Percentiles rank a stretch among this genome's conserved stretches.
These are phyloP conservation scores for Thelephora aurantiotincta DNA, from an alignment of 768 basidiomycete genomes.

Conservation along the genomic window DNA sequence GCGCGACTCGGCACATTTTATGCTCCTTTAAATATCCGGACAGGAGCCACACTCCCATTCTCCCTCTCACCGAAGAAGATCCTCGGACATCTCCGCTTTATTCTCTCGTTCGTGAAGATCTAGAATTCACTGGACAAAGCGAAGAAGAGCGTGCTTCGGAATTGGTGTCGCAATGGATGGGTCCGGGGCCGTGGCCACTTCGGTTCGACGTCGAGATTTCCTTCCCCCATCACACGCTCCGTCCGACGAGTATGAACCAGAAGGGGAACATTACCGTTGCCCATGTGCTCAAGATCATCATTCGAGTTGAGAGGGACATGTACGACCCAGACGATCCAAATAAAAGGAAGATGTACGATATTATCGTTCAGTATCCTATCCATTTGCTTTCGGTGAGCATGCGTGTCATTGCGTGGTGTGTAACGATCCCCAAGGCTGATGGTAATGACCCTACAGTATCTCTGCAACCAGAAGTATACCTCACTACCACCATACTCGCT, in stretches of 20 bases:
- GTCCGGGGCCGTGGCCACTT: slow-evolving; percentile 81
- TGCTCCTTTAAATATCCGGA: slow-evolving; percentile 45
- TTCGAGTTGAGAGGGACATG: slow-evolving; percentile 73
- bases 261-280: slow-evolving; percentile 59
- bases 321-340: slow-evolving; percentile 56
- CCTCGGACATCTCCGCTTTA: slow-evolving; percentile 51
- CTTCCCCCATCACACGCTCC: slow-evolving; percentile 38
- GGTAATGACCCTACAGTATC: slow-evolving; percentile 39
- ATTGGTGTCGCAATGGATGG: slow-evolving; percentile 36
- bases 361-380: slow-evolving; percentile 74
- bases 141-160: not conserved
- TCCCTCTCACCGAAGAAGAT: slow-evolving; percentile 68
- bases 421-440: not conserved
- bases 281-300: slow-evolving; percentile 69
- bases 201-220: slow-evolving; percentile 60
- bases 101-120: slow-evolving; percentile 19
- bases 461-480: slow-evolving; percentile 69
- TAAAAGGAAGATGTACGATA: slow-evolving; percentile 78
- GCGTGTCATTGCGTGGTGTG: not conserved
- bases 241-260: slow-evolving; percentile 71
- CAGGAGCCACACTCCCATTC: slow-evolving; percentile 42
- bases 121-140: not conserved
- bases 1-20: slow-evolving; percentile 41
- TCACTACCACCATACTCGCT: slow-evolving; percentile 63
- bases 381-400: slow-evolving; percentile 72